Evolutionary conservation across 805 yeast genomes (phyloP).

Genomic region (Starmerella kuoi): DNA sequence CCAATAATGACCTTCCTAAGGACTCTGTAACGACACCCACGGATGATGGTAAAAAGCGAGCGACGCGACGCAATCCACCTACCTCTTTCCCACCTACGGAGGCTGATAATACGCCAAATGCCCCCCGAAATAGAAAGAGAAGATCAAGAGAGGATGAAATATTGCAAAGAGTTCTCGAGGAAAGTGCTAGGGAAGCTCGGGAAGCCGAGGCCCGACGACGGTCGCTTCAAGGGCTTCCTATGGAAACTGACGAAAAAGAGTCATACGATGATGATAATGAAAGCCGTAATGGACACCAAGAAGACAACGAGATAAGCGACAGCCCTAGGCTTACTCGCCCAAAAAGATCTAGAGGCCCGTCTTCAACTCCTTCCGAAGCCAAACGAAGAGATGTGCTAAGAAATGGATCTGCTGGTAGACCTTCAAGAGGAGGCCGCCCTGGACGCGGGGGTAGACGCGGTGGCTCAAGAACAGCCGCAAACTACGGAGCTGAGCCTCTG

Average conservation of each 20-base stretch:
- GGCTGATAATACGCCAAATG: background rate
- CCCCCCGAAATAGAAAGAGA: slow-evolving; percentile 19
- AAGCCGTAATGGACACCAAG: background rate
- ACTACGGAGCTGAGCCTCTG: background rate
- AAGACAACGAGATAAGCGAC: background rate
- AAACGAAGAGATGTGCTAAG: background rate
- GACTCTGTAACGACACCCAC: background rate
- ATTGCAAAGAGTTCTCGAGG: slow-evolving; percentile 33
- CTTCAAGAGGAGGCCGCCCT: background rate
- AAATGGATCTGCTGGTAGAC: background rate
- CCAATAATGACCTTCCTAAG: background rate
- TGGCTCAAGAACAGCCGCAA: too few relatives aligned
- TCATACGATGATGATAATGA: slow-evolving; percentile 25
- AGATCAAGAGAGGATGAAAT: slow-evolving; percentile 32
- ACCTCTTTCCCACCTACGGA: slow-evolving; percentile 1
- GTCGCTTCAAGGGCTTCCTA: slow-evolving; percentile 19
- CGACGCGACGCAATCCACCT: too few relatives aligned
- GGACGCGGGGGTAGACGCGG: slow-evolving; percentile 1
- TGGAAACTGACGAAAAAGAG: slow-evolving; percentile 17
- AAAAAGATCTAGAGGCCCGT: background rate
- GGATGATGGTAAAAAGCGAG: background rate
- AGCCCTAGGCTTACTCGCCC: background rate
- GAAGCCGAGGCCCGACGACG: slow-evolving; percentile 18
- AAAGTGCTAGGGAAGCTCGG: slow-evolving; percentile 29
- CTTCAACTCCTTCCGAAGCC: background rate